Base-by-base conservation (phyloP, 2,329 filamentous ascomycete genomes). In the Stachybotrys elegans region DNA sequence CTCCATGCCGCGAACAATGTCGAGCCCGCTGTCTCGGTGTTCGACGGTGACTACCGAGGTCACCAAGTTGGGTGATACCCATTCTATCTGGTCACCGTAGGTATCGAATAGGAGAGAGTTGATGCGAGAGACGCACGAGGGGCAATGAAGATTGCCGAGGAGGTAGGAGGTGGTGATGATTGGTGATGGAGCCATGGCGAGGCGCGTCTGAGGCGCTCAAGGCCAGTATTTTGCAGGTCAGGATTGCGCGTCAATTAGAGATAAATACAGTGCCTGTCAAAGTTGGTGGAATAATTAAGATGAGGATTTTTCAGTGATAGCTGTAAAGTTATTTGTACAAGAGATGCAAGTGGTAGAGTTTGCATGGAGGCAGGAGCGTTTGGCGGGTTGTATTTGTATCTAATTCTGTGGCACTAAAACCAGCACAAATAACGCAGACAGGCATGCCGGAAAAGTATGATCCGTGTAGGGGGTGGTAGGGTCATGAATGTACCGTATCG, bases 131-230 rank as follows among this genome's bases (percentile, higher is more conserved):
- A 88, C 79, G 61, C 86, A 90, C 48, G 84, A 86, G 13, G 84
- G 81, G 66, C 86, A 89, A 65, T 90, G 86, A n/a, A 90, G 72
- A 61, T 90, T 89, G 49, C 75, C 78, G 53, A 90, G 70, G 48
- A 88, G 72, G 57, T 84, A 80, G 25, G 78, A 83, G 2, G 79
- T 83, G 12, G 72, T 76, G 46, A 70, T 61, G 46, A 61, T 55
- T 44, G 57, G 52, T 13, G 54, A 43, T 35, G 58, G 45, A 20
- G 57, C 42, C 55, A 66, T 66, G 50, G 32, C 52, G 47, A 48
- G 22, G n/a, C n/a, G n/a, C n/a, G 42, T 45, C 43, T 25, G 43
- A 31, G 42, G 23, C 42, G 22, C 27, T 17, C 6, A 40, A 22
- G 22, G n/a, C n/a, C n/a, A n/a, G n/a, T n/a, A n/a, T n/a, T n/a